These are phyloP conservation scores for Durio zibethinus DNA, from an alignment of 345 rosid genomes.

Conservation along the genomic window DNA sequence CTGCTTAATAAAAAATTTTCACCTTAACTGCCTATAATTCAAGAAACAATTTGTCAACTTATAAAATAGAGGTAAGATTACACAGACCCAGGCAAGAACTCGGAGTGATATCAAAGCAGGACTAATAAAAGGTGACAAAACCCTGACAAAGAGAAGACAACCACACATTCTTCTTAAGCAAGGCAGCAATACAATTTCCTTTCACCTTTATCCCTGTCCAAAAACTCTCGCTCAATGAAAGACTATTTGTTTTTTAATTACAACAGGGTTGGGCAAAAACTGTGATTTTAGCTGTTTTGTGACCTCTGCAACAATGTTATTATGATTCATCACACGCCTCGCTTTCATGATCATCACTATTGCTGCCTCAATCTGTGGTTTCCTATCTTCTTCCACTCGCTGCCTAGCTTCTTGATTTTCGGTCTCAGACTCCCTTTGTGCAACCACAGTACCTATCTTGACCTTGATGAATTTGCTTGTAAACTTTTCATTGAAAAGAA, in stretches of 20 bases:
- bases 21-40: not conserved
- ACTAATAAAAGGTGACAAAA: not conserved
- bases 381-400: constrained; percentile 77
- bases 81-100: not conserved
- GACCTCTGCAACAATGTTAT: constrained; percentile 64
- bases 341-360: constrained; percentile 77
- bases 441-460: constrained; percentile 74
- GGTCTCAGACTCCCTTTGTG: constrained; percentile 66
- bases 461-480: constrained; percentile 65
- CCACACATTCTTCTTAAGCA: constrained; percentile 28
- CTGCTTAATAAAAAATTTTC: too few species aligned
- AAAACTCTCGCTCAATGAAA: constrained; percentile 65
- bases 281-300: constrained; percentile 67
- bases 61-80: not conserved
- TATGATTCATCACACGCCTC: constrained; percentile 65
- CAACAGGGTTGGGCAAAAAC: constrained; percentile 61
- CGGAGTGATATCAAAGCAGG: not conserved
- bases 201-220: constrained; percentile 63
- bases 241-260: constrained; percentile 73
- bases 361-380: constrained; percentile 75
- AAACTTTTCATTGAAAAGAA: constrained; percentile 63
- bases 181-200: constrained; percentile 68
- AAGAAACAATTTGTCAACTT: not conserved
- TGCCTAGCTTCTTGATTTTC: constrained; percentile 76
- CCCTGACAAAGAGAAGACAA: not conserved